Evolutionary conservation across 1,284 basidiomycete species (phyloP).

Genomic region (Chiua sp.): DNA sequence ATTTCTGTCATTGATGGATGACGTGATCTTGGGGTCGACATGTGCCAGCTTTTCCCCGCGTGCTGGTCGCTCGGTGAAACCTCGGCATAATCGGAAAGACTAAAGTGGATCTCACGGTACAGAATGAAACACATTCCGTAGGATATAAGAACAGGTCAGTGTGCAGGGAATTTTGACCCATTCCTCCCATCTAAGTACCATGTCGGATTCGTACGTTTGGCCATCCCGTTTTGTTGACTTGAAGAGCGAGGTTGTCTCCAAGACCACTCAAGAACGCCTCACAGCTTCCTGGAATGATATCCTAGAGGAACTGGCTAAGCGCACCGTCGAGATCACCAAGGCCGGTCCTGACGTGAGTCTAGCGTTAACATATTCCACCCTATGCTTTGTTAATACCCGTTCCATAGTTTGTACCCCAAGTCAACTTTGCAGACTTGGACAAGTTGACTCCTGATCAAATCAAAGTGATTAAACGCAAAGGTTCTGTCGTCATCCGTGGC

Average conservation of each 20-base stretch:
- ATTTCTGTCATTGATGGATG: not conserved
- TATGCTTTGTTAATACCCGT: not conserved
- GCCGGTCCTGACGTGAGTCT: constrained; percentile 54
- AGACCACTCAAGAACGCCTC: constrained; percentile 52
- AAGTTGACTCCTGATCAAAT: constrained; percentile 52
- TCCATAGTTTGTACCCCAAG: constrained; percentile 58
- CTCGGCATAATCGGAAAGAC: constrained; percentile 6
- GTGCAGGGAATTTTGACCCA: not conserved
- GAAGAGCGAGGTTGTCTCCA: constrained; percentile 58
- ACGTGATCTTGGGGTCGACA: too few species aligned
- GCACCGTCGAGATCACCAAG: constrained; percentile 49
- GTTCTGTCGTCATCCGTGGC: constrained; percentile 65
- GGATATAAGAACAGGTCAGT: constrained; percentile 18
- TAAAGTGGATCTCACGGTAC: too few species aligned
- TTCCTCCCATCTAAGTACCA: not conserved
- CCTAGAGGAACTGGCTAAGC: constrained; percentile 51
- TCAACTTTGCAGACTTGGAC: constrained; percentile 59
- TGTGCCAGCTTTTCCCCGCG: not conserved
- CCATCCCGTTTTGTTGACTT: constrained; percentile 56
- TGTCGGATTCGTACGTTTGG: constrained; percentile 24
- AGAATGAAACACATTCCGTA: too few species aligned
- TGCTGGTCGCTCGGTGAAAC: constrained; percentile 4
- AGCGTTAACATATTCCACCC: not conserved
- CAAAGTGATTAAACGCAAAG: constrained; percentile 57
- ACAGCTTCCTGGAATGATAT: constrained; percentile 64